Percentiles rank a stretch among this genome's conserved stretches.
phyloP scores from a whole-genome alignment of 352 stramenopile genomes.

The Globisporangium radiosum region DNA sequence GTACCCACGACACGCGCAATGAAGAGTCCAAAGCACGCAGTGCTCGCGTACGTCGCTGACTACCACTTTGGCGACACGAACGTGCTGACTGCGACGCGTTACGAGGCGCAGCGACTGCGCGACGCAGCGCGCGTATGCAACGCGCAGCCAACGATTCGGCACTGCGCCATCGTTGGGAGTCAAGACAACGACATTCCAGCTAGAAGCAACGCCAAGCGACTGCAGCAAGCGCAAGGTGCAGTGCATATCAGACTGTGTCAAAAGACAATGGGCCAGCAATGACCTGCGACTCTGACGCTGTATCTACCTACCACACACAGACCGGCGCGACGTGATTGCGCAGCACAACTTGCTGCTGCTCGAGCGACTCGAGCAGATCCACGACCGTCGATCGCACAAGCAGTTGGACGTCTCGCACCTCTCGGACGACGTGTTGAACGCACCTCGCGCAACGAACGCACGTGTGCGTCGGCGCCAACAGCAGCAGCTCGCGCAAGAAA shows the following conservation, averaged over 20 bases:
- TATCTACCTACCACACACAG: slow-evolving; percentile 11
- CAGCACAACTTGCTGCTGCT: slow-evolving; percentile 48
- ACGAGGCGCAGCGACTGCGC: slow-evolving; percentile 38
- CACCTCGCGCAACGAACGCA: slow-evolving; percentile 29
- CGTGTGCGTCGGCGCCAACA: slow-evolving; percentile 25
- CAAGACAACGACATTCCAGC: slow-evolving; percentile 11
- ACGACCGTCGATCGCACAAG: slow-evolving; percentile 38
- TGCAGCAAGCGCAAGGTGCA: slow-evolving; percentile 54
- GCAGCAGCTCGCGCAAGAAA: slow-evolving; percentile 41
- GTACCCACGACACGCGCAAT: slow-evolving; percentile 13
- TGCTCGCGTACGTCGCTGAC: slow-evolving; percentile 47
- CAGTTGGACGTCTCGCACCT: slow-evolving; percentile 61
- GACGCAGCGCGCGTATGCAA: slow-evolving; percentile 41
- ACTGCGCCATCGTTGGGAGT: slow-evolving; percentile 21
- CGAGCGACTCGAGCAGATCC: slow-evolving; percentile 43
- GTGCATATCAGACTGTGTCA: neutral
- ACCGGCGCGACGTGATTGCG: slow-evolving; percentile 38
- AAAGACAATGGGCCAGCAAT: too few relatives aligned
- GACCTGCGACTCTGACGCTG: too few relatives aligned
- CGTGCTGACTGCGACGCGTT: slow-evolving; percentile 39
- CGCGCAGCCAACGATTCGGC: slow-evolving; percentile 31
- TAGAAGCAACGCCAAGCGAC: slow-evolving; percentile 45
- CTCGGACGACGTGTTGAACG: slow-evolving; percentile 29
- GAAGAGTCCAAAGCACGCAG: slow-evolving; percentile 36
- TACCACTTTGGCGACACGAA: slow-evolving; percentile 66